Evolutionary conservation across 805 yeast species (phyloP).

Genomic region (Teunomyces atbi): DNA sequence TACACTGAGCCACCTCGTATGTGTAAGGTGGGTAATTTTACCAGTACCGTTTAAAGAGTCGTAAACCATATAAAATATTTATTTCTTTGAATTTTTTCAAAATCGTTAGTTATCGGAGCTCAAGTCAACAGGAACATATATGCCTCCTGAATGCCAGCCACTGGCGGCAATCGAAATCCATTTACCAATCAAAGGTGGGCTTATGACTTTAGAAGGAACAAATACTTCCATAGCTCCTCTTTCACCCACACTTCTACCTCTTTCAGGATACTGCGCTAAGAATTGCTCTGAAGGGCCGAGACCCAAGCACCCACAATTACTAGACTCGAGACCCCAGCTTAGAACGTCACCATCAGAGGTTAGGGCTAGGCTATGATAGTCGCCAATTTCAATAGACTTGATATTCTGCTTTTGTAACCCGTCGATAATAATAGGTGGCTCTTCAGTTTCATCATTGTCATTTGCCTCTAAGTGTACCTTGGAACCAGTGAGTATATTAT

Average conservation of each 20-base stretch:
- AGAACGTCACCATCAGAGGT: conserved; percentile 53
- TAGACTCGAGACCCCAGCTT: conserved; percentile 69
- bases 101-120: background rate
- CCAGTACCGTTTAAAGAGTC: background rate
- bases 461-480: conserved; percentile 12
- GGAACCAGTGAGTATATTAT: conserved; percentile 43
- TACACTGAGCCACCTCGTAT: background rate
- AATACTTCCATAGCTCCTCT: conserved; percentile 25
- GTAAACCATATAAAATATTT: background rate
- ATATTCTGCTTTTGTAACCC: conserved; percentile 49
- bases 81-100: background rate
- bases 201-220: conserved; percentile 23
- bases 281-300: conserved; percentile 35
- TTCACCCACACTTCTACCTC: conserved; percentile 27
- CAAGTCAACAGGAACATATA: conserved; percentile 23
- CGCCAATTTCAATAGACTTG: conserved; percentile 64
- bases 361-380: conserved; percentile 68
- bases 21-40: background rate
- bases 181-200: conserved; percentile 43
- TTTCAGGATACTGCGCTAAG: conserved; percentile 2
- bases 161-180: conserved; percentile 67
- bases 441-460: conserved; percentile 10
- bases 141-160: conserved; percentile 80
- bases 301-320: conserved; percentile 69
- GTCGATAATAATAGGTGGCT: conserved; percentile 30